These are phyloP conservation scores for Solanum clarkiae DNA, from an alignment of 257 asterid genomes.

Conservation along the genomic window DNA sequence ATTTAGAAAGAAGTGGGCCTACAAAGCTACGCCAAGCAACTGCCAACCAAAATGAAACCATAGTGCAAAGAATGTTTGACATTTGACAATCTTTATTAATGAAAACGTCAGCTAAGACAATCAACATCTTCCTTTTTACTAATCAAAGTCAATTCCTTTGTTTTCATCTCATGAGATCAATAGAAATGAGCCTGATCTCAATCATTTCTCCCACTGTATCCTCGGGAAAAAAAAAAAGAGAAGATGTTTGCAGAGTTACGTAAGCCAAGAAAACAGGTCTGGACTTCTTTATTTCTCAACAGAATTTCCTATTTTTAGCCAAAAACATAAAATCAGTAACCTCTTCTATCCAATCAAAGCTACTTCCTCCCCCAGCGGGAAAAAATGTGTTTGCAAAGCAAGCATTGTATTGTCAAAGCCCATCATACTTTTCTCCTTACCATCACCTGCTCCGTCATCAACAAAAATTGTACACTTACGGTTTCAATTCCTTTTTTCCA, in stretches of 20 bases:
- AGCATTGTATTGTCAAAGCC: background rate
- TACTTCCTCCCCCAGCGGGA: background rate
- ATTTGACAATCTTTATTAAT: background rate
- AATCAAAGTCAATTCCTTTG: background rate
- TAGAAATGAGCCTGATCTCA: background rate
- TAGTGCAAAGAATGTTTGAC: background rate
- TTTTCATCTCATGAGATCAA: background rate
- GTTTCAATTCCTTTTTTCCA: background rate
- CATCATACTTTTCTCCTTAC: background rate
- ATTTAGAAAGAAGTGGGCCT: background rate
- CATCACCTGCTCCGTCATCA: background rate
- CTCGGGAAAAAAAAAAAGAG: background rate
- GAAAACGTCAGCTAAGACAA: background rate
- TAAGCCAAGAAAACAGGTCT: background rate
- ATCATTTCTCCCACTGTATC: background rate
- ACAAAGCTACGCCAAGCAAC: background rate
- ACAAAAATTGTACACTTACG: background rate
- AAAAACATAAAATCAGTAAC: background rate
- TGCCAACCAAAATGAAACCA: background rate
- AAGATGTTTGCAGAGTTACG: background rate
- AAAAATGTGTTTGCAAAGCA: background rate
- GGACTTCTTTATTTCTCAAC: background rate
- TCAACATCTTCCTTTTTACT: background rate
- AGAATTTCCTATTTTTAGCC: background rate
- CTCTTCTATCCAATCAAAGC: background rate